Evolutionary conservation across 2,329 filamentous ascomycete genomes (phyloP).

Genomic region (Colletotrichum lupini): DNA sequence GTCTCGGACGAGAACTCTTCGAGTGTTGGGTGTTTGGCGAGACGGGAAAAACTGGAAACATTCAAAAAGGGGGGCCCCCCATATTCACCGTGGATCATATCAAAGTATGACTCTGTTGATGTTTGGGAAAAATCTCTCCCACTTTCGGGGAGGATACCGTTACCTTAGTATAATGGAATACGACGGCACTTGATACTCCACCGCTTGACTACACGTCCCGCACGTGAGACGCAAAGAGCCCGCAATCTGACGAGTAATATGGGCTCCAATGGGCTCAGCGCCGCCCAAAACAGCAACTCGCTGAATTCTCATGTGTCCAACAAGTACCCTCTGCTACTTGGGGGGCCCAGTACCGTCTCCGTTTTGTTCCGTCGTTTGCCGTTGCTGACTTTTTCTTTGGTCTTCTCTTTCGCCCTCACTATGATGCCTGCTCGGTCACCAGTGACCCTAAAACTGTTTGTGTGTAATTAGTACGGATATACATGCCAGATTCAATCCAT

Average conservation of each 20-base stretch:
- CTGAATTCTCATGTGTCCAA: slow-evolving; percentile 17
- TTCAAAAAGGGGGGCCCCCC: background rate
- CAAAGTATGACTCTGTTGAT: background rate
- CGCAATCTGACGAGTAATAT: slow-evolving; percentile 34
- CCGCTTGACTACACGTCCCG: slow-evolving; percentile 7
- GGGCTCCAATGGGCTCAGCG: slow-evolving; percentile 16
- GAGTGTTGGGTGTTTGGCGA: background rate
- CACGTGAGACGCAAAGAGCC: slow-evolving; percentile 19
- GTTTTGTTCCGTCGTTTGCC: slow-evolving; percentile 31
- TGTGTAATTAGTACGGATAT: background rate
- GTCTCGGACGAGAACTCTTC: too few species aligned
- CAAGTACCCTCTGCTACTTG: background rate
- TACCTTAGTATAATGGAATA: too few species aligned
- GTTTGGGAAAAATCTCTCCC: background rate
- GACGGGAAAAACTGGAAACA: background rate
- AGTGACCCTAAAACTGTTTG: background rate
- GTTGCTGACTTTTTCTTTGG: background rate
- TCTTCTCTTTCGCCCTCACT: background rate
- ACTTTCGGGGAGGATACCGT: background rate
- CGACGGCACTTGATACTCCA: slow-evolving; percentile 1
- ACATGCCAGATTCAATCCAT: background rate
- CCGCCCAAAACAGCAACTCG: slow-evolving; percentile 26
- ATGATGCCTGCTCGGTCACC: background rate
- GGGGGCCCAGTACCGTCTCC: slow-evolving; percentile 11
- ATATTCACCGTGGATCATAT: background rate